phyloP scores from a whole-genome alignment of 768 basidiomycete genomes.

The Lepiota brunneoincarnata region DNA sequence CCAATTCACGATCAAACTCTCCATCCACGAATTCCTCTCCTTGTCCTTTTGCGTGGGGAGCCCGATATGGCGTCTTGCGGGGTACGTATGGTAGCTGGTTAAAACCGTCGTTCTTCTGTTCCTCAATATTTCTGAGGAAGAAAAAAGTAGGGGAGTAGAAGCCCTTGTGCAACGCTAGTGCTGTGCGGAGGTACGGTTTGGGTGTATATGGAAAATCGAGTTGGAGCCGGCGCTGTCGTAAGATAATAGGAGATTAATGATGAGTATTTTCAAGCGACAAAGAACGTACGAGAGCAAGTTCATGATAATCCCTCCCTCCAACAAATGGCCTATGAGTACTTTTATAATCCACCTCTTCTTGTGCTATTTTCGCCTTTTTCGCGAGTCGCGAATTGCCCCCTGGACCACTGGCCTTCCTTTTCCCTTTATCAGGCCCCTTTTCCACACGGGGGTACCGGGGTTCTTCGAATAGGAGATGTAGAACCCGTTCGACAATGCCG shows the following conservation, averaged over 20 bases:
- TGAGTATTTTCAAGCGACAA: slow-evolving; percentile 10
- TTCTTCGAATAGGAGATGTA: slow-evolving; percentile 64
- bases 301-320: slow-evolving; percentile 44
- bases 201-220: slow-evolving; percentile 58
- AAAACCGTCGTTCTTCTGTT: slow-evolving; percentile 20
- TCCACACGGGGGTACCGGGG: slow-evolving; percentile 54
- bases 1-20: slow-evolving; percentile 41
- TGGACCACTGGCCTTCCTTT: slow-evolving; percentile 30
- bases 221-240: slow-evolving; percentile 48
- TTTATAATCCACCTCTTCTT: slow-evolving; percentile 23
- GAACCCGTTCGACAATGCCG: slow-evolving; percentile 47
- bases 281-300: slow-evolving; percentile 48
- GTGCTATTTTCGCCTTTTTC: slow-evolving; percentile 32
- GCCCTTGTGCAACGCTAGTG: slow-evolving; percentile 31
- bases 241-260: neutral
- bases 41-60: slow-evolving; percentile 17
- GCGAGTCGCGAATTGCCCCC: slow-evolving; percentile 24
- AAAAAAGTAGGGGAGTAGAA: slow-evolving; percentile 72
- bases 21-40: slow-evolving; percentile 33
- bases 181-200: slow-evolving; percentile 48
- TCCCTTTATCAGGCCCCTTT: slow-evolving; percentile 20
- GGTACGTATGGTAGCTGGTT: neutral
- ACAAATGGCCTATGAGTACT: slow-evolving; percentile 38
- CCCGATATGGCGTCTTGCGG: slow-evolving; percentile 15
- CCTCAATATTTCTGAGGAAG: slow-evolving; percentile 36